A percentile compares a stretch with the other conserved stretches of the same genome.
Evolutionary conservation across 306 rosid species (phyloP).

Genomic region (Clitoria ternatea): DNA sequence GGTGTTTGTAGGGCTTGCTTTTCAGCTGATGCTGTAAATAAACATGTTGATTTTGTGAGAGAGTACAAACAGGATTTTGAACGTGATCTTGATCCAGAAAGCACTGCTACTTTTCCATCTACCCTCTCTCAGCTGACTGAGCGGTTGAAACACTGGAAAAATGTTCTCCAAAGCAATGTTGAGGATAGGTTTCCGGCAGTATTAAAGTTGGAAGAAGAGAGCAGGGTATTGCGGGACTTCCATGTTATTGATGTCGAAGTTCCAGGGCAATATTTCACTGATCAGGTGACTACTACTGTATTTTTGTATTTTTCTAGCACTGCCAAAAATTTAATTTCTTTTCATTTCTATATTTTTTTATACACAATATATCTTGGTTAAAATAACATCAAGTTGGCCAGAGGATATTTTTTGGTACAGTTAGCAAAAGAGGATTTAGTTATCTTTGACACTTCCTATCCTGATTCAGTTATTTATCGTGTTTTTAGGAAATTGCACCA

Average conservation of each 20-base stretch:
- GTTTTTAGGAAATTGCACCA: slow-evolving; percentile 85
- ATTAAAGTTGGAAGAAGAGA: slow-evolving; percentile 95
- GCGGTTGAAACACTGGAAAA: slow-evolving; percentile 96
- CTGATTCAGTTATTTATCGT: slow-evolving; percentile 10
- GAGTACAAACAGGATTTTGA: slow-evolving; percentile 97
- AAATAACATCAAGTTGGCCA: slow-evolving; percentile 2
- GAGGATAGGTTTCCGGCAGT: slow-evolving; percentile 99
- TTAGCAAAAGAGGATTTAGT: too few relatives aligned
- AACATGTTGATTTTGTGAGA: slow-evolving; percentile 97
- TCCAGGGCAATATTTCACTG: slow-evolving; percentile 95
- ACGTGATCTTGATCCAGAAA: slow-evolving; percentile 99
- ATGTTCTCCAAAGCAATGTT: slow-evolving; percentile 94
- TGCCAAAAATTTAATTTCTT: background rate
- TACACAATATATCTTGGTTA: background rate
- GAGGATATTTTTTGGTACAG: too few relatives aligned
- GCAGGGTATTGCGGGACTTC: slow-evolving; percentile 94
- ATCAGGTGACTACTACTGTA: slow-evolving; percentile 60
- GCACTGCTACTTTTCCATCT: slow-evolving; percentile 81
- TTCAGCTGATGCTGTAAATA: slow-evolving; percentile 94
- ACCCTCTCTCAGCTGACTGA: slow-evolving; percentile 94
- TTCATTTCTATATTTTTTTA: background rate
- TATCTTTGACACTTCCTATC: slow-evolving; percentile 16
- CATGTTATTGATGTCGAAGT: slow-evolving; percentile 99
- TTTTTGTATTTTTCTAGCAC: background rate
- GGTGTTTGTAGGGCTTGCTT: slow-evolving; percentile 99